These are phyloP conservation scores for Linum usitatissimum DNA, from an alignment of 345 rosid species.

Conservation along the genomic window DNA sequence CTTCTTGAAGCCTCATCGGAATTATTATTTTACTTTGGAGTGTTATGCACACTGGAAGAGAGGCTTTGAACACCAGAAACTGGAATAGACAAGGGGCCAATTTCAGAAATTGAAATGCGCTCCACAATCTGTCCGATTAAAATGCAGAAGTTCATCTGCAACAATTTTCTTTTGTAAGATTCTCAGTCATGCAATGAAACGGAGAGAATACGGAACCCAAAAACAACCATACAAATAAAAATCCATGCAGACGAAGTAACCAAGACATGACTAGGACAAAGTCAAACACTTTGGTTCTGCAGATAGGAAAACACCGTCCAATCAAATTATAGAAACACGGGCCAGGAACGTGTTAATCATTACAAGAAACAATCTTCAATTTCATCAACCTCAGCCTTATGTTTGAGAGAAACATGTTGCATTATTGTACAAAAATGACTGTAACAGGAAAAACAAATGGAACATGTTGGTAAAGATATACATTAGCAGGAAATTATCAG, in stretches of 20 bases:
- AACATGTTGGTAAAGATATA: neutral
- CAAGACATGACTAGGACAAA: neutral
- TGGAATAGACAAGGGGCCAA: constrained; percentile 6
- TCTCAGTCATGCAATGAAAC: neutral
- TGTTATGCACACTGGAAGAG: constrained; percentile 52
- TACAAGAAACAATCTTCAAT: too few species aligned
- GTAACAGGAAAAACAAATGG: neutral
- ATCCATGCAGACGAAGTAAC: neutral
- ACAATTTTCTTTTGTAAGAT: neutral
- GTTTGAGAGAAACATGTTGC: neutral
- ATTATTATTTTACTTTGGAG: constrained; percentile 44
- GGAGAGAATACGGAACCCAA: neutral
- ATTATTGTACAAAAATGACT: too few species aligned
- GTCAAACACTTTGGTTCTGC: neutral
- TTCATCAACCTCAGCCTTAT: too few species aligned
- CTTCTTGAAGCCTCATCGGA: constrained; percentile 52
- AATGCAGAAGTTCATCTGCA: neutral
- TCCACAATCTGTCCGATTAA: neutral
- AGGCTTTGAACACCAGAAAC: constrained; percentile 49
- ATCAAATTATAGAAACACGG: too few species aligned
- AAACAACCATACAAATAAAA: neutral
- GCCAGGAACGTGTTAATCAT: too few species aligned
- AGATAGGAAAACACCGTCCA: too few species aligned
- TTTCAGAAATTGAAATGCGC: neutral
- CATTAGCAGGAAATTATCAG: neutral